Evolutionary conservation across 768 basidiomycete species (phyloP).

Genomic region (Boletus insuetus): DNA sequence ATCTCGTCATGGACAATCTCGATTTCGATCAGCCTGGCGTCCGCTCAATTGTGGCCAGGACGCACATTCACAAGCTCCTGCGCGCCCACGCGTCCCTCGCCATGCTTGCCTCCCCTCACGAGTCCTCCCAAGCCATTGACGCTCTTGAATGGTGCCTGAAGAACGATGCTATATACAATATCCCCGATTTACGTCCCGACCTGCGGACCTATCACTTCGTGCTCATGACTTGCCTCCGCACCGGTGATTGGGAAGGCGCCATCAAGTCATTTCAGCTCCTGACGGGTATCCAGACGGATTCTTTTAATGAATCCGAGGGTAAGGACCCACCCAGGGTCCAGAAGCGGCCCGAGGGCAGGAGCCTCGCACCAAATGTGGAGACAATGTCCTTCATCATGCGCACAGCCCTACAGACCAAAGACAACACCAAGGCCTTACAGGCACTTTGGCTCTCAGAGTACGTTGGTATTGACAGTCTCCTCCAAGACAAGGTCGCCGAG

Average conservation of each 20-base stretch:
- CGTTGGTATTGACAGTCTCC: constrained; percentile 40
- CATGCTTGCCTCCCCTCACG: constrained; percentile 36
- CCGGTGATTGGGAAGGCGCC: constrained; percentile 60
- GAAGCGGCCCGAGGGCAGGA: constrained; percentile 42
- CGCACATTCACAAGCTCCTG: constrained; percentile 63
- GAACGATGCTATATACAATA: constrained; percentile 47
- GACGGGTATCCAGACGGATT: constrained; percentile 60
- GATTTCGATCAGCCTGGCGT: constrained; percentile 15
- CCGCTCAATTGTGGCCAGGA: constrained; percentile 45
- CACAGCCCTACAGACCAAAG: constrained; percentile 52
- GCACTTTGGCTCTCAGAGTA: constrained; percentile 56
- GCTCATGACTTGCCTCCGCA: constrained; percentile 61
- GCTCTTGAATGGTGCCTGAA: constrained; percentile 69
- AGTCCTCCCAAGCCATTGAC: constrained; percentile 51
- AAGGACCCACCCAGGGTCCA: constrained; percentile 39
- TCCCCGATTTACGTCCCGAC: constrained; percentile 37
- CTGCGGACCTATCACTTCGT: constrained; percentile 55
- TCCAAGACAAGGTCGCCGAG: constrained; percentile 22
- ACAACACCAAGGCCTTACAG: constrained; percentile 53
- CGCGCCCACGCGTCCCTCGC: constrained; percentile 45
- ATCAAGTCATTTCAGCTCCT: constrained; percentile 63
- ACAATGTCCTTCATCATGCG: constrained; percentile 56
- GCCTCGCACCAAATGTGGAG: constrained; percentile 48
- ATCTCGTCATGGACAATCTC: constrained; percentile 50
- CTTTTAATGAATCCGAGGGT: constrained; percentile 42